Conservation (phyloP, 1,284 basidiomycete genomes). For the Taiwanofungus camphoratus region DNA sequence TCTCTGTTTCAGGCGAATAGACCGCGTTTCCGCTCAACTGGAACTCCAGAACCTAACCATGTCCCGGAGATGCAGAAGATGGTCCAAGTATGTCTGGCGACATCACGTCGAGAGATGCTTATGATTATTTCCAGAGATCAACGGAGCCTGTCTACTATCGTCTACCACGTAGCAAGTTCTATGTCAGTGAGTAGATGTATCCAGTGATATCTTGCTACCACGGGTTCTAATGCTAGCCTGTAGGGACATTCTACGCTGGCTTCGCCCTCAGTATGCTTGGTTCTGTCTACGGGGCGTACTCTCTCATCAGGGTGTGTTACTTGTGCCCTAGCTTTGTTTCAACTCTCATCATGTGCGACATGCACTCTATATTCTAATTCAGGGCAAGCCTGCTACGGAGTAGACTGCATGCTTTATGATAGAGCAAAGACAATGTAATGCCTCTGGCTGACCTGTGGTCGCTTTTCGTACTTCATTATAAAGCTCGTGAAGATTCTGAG, state of each 20-base stretch:
- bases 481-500: too few relatives aligned
- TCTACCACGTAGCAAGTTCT: slow-evolving; percentile 40
- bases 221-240: slow-evolving; percentile 5
- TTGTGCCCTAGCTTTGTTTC: too few relatives aligned
- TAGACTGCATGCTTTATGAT: slow-evolving; percentile 11
- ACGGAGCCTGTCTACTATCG: slow-evolving; percentile 41
- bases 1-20: not conserved
- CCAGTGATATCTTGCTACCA: not conserved
- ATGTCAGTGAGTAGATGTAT: slow-evolving; percentile 35
- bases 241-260: slow-evolving; percentile 50
- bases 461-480: not conserved
- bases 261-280: slow-evolving; percentile 51
- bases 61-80: slow-evolving; percentile 58
- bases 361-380: too few relatives aligned
- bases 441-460: not conserved
- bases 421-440: slow-evolving; percentile 15
- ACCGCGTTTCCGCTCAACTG: too few relatives aligned
- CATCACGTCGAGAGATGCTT: not conserved
- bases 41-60: slow-evolving; percentile 53
- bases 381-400: slow-evolving; percentile 27
- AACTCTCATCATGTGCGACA: too few relatives aligned
- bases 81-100: slow-evolving; percentile 48
- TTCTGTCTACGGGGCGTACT: slow-evolving; percentile 43
- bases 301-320: slow-evolving; percentile 46
- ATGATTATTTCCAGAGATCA: slow-evolving; percentile 26